Evolutionary conservation across 345 rosid species (phyloP).

Genomic region (Pistacia vera): DNA sequence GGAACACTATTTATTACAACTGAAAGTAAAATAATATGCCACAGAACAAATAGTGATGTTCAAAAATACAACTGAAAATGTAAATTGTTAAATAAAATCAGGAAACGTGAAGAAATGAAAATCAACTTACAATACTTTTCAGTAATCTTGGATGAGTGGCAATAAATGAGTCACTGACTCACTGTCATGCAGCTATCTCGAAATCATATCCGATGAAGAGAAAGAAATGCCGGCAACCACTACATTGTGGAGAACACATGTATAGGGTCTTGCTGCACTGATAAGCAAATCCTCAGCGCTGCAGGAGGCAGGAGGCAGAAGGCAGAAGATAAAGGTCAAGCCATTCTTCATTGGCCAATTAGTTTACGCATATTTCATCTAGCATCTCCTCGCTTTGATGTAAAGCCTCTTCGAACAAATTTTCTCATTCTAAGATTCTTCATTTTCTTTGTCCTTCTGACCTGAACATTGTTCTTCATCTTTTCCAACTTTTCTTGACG

Average conservation of each 20-base stretch:
- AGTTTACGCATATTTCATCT: not conserved
- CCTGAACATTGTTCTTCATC: conserved; percentile 41
- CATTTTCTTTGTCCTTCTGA: conserved; percentile 19
- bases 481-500: conserved; percentile 62
- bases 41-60: not conserved
- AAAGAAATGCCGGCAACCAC: not conserved
- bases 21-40: not conserved
- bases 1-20: not conserved
- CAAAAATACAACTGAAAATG: not conserved
- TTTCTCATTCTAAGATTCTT: conserved; percentile 28
- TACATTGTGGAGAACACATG: not conserved
- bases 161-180: not conserved
- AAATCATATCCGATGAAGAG: too few species aligned
- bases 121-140: too few species aligned
- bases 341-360: conserved; percentile 3
- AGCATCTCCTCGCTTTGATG: conserved; percentile 13
- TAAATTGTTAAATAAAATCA: not conserved
- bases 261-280: not conserved
- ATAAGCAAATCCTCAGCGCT: not conserved
- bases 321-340: not conserved
- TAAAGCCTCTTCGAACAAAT: conserved; percentile 23
- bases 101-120: not conserved
- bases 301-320: not conserved
- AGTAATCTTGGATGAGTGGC: not conserved
- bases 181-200: not conserved